A percentile compares a stretch with the other conserved stretches of the same genome.
These are phyloP conservation scores for Carex parvula DNA, from an alignment of 176 grass and related monocot genomes.

Conservation along the genomic window DNA sequence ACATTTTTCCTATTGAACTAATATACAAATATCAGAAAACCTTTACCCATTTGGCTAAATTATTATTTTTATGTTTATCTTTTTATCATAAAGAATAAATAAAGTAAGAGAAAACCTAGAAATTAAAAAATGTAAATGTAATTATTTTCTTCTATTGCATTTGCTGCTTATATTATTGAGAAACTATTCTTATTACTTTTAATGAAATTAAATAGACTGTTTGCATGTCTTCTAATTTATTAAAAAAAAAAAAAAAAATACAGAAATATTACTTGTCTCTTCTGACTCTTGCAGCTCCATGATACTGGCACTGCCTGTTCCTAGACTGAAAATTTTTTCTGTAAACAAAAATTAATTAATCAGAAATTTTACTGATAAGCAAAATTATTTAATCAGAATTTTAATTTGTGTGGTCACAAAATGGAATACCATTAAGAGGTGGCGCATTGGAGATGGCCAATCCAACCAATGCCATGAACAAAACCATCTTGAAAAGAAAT, in stretches of 20 bases:
- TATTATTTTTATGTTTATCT: neutral
- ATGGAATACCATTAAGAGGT: constrained; percentile 1
- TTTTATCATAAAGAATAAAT: neutral
- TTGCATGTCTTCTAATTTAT: neutral
- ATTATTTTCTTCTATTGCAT: neutral
- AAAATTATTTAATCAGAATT: neutral
- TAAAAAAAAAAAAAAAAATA: neutral
- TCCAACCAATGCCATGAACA: constrained; percentile 9
- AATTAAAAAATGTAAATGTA: neutral
- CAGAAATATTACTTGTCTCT: neutral
- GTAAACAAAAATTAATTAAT: neutral
- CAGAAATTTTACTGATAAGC: neutral
- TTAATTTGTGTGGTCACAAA: neutral
- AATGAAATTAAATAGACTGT: neutral
- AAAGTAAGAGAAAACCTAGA: neutral
- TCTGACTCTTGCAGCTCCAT: neutral
- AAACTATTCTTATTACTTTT: too few relatives aligned
- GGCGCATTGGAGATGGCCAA: neutral
- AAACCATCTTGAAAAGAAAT: constrained; percentile 4
- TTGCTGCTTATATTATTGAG: neutral
- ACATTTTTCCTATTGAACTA: neutral
- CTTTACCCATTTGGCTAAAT: neutral
- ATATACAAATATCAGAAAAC: neutral
- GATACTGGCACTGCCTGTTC: neutral
- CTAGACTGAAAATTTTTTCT: neutral